A percentile compares a stretch with the other conserved stretches of the same genome.
These are phyloP conservation scores for Eucalyptus polyanthemos DNA, from an alignment of 345 rosid genomes.

Conservation along the genomic window DNA sequence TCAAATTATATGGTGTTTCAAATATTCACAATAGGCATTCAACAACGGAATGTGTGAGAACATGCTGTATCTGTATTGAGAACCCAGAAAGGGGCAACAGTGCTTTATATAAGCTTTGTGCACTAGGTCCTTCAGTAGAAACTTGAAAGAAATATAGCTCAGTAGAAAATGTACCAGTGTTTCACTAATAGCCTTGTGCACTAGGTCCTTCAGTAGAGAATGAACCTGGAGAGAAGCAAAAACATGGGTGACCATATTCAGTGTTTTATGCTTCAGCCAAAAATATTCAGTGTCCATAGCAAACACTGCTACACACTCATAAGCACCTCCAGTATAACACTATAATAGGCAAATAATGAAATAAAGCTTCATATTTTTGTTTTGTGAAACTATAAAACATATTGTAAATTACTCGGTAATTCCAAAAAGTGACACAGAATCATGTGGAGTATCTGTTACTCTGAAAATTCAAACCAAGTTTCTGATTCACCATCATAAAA, in stretches of 20 bases:
- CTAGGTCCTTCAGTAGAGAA: constrained; percentile 79
- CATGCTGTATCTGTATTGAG: neutral
- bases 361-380: neutral
- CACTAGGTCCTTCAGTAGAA: neutral
- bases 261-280: neutral
- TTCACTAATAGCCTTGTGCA: constrained; percentile 89
- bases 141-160: neutral
- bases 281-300: neutral
- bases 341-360: neutral
- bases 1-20: neutral
- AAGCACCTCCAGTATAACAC: neutral
- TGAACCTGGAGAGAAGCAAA: constrained; percentile 54
- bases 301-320: neutral
- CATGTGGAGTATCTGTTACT: neutral
- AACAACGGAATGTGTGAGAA: neutral
- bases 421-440: neutral
- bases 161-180: constrained; percentile 49
- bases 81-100: neutral
- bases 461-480: neutral
- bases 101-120: neutral
- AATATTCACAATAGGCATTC: neutral
- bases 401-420: neutral
- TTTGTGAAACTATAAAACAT: neutral
- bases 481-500: neutral
- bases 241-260: neutral